These are phyloP conservation scores for Quercus parvula DNA, from an alignment of 306 rosid species.

Conservation along the genomic window DNA sequence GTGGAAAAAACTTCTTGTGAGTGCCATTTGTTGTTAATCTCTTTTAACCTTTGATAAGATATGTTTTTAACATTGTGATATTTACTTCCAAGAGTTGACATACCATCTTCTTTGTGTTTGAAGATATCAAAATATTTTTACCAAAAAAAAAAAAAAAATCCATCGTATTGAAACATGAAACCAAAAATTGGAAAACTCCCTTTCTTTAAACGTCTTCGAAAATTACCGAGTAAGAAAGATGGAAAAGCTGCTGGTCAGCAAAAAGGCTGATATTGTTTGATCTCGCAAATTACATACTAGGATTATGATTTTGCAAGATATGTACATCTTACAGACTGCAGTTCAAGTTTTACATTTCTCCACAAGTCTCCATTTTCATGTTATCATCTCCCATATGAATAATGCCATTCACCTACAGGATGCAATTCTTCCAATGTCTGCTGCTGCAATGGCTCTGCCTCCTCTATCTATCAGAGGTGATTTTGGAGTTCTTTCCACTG, in stretches of 20 bases:
- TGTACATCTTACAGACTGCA: background rate
- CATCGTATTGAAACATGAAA: background rate
- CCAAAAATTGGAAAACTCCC: background rate
- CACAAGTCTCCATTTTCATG: background rate
- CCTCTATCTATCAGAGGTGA: slow-evolving; percentile 90
- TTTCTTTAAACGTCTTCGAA: background rate
- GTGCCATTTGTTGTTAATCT: slow-evolving; percentile 14
- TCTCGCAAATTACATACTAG: background rate
- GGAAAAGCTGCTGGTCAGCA: background rate
- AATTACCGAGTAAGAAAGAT: background rate
- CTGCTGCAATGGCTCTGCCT: slow-evolving; percentile 92
- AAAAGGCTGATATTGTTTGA: background rate
- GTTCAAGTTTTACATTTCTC: background rate
- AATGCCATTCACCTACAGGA: slow-evolving; percentile 52
- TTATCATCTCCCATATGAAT: slow-evolving; percentile 13
- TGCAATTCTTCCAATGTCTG: slow-evolving; percentile 81
- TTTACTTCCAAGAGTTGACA: background rate
- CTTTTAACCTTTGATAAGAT: background rate
- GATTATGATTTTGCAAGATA: background rate
- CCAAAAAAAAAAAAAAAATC: background rate
- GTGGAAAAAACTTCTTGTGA: slow-evolving; percentile 83
- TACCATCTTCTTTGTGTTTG: background rate
- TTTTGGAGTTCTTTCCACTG: slow-evolving; percentile 78
- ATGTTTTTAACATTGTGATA: background rate
- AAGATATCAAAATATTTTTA: background rate